These are phyloP conservation scores for Mucor indicus DNA, from an alignment of 371 early-diverging fungal species.

Conservation along the genomic window DNA sequence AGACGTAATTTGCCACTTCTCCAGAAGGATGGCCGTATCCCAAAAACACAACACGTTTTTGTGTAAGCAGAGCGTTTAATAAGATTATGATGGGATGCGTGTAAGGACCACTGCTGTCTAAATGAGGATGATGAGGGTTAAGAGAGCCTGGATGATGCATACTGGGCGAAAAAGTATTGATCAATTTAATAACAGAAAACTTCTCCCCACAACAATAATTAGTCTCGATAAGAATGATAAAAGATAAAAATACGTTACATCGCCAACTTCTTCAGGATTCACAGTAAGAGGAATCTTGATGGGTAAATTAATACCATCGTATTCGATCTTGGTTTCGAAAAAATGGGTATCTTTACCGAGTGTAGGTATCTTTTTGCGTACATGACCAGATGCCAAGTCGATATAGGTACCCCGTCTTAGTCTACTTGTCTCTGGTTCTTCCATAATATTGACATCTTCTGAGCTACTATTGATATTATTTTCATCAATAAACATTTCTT, in stretches of 20 bases:
- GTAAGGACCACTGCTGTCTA: constrained; percentile 76
- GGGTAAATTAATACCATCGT: constrained; percentile 79
- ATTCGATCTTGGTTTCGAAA: constrained; percentile 81
- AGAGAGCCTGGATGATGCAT: constrained; percentile 49
- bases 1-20: constrained; percentile 90
- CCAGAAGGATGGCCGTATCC: constrained; percentile 89
- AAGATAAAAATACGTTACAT: constrained; percentile 49
- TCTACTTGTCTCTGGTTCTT: constrained; percentile 18
- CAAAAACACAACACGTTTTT: constrained; percentile 91
- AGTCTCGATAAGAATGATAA: neutral
- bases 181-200: constrained; percentile 78
- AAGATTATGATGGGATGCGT: constrained; percentile 87
- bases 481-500: constrained; percentile 64
- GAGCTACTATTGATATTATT: neutral
- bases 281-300: constrained; percentile 84
- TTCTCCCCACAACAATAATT: no score
- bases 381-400: constrained; percentile 49
- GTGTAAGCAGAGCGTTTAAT: constrained; percentile 85
- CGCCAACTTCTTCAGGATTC: constrained; percentile 89
- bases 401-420: constrained; percentile 50
- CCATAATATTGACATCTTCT: constrained; percentile 15
- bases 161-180: constrained; percentile 63
- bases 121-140: constrained; percentile 82
- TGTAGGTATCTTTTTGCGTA: constrained; percentile 36
- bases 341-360: constrained; percentile 82